Percentiles rank a stretch among this genome's conserved stretches.
Evolutionary conservation across 139 green algal genomes (phyloP).

Genomic region (Tetradesmus lagerheimii): DNA sequence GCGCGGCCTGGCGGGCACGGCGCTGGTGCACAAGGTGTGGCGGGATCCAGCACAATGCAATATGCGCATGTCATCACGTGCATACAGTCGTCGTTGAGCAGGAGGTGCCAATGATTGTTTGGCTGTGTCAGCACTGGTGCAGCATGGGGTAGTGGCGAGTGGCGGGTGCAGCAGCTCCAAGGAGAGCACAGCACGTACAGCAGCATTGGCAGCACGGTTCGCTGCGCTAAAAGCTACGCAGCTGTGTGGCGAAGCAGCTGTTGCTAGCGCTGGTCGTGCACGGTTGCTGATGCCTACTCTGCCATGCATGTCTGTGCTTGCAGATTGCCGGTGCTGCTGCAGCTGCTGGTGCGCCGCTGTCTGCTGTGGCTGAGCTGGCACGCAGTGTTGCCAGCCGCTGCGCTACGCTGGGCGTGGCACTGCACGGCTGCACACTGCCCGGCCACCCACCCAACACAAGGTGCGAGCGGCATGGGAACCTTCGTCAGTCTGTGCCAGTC

Average conservation of each 20-base stretch:
- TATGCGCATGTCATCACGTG: conserved; percentile 34
- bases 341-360: conserved; percentile 37
- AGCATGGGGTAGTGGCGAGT: too few species aligned
- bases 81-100: too few species aligned
- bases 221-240: too few species aligned
- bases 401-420: not conserved
- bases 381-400: not conserved
- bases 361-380: not conserved
- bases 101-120: too few species aligned
- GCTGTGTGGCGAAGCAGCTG: too few species aligned
- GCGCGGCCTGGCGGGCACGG: conserved; percentile 87
- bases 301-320: not conserved
- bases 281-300: not conserved
- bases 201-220: not conserved
- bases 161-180: too few species aligned
- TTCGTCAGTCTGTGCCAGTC: too few species aligned
- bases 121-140: too few species aligned
- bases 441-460: not conserved
- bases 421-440: not conserved
- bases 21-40: conserved; percentile 90
- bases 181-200: conserved; percentile 48
- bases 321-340: not conserved
- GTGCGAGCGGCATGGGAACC: too few species aligned
- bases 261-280: not conserved
- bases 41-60: conserved; percentile 51